A percentile compares a stretch with the other conserved stretches of the same genome.
Conservation (phyloP, 2,329 filamentous ascomycete species). For the Verticillium longisporum region DNA sequence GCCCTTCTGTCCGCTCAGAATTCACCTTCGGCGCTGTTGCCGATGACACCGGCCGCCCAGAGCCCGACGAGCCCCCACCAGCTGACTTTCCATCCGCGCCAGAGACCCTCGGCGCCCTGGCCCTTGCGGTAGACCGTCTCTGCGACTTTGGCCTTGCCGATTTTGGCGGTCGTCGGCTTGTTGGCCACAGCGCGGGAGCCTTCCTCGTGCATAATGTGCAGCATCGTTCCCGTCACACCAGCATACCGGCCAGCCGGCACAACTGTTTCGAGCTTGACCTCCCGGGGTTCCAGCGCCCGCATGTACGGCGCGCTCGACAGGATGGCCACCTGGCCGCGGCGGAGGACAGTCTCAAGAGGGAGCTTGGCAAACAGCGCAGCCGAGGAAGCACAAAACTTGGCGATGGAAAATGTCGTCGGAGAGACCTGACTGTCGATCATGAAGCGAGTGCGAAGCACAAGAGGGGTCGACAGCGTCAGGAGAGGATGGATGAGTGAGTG, state of each 20-base stretch:
- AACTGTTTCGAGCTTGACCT: slow-evolving; percentile 57
- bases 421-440: slow-evolving; percentile 75
- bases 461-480: slow-evolving; percentile 73
- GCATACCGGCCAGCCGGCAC: slow-evolving; percentile 74
- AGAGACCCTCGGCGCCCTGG: slow-evolving; percentile 62
- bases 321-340: slow-evolving; percentile 77
- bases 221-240: slow-evolving; percentile 89
- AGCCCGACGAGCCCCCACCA: slow-evolving; percentile 72
- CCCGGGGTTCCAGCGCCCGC: slow-evolving; percentile 34
- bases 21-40: slow-evolving; percentile 54
- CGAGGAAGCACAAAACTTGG: slow-evolving; percentile 74
- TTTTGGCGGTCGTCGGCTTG: slow-evolving; percentile 18
- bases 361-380: slow-evolving; percentile 80
- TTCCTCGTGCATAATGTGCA: slow-evolving; percentile 77
- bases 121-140: slow-evolving; percentile 49
- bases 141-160: slow-evolving; percentile 23
- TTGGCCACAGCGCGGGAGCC: slow-evolving; percentile 49
- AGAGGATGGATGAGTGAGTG: slow-evolving; percentile 80
- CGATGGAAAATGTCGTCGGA: slow-evolving; percentile 73
- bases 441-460: slow-evolving; percentile 79
- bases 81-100: slow-evolving; percentile 70
- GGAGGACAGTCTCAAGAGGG: slow-evolving; percentile 84
- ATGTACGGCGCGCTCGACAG: slow-evolving; percentile 49
- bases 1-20: slow-evolving; percentile 30
- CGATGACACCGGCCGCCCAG: slow-evolving; percentile 62